These are phyloP conservation scores for Fomitopsis schrenkii DNA, from an alignment of 1,284 basidiomycete genomes.

Conservation along the genomic window DNA sequence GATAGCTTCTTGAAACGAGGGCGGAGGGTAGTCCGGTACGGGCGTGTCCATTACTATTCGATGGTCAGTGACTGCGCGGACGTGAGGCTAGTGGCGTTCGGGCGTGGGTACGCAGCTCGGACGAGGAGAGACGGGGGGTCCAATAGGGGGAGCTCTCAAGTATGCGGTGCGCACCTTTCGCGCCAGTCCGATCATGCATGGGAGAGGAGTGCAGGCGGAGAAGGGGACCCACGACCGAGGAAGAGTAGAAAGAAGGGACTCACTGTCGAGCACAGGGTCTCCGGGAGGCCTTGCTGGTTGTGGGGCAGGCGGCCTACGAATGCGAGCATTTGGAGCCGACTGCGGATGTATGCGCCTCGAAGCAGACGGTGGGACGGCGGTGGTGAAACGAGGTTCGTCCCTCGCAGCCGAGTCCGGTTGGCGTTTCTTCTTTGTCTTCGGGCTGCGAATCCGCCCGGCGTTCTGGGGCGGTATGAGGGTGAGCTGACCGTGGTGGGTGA, in stretches of 20 bases:
- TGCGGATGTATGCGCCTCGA: slow-evolving; percentile 24
- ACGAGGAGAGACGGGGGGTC: too few relatives aligned
- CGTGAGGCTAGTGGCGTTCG: background rate
- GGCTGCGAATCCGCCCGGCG: slow-evolving; percentile 43
- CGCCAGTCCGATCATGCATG: too few relatives aligned
- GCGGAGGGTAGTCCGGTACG: slow-evolving; percentile 55
- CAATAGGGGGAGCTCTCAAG: too few relatives aligned
- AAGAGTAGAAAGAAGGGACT: slow-evolving; percentile 2
- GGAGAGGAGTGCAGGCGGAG: background rate
- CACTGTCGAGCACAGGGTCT: slow-evolving; percentile 15
- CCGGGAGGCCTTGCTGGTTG: slow-evolving; percentile 4
- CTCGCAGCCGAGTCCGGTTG: slow-evolving; percentile 7
- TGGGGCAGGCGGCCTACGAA: slow-evolving; percentile 15
- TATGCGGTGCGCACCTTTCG: too few relatives aligned
- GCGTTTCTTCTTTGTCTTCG: slow-evolving; percentile 33
- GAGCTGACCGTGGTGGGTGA: slow-evolving; percentile 50
- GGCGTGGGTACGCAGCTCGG: too few relatives aligned
- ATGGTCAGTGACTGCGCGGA: background rate
- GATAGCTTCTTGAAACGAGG: slow-evolving; percentile 55
- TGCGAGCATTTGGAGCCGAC: slow-evolving; percentile 19
- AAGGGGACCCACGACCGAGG: background rate
- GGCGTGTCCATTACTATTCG: slow-evolving; percentile 17
- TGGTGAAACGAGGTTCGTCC: slow-evolving; percentile 33
- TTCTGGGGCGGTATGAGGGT: slow-evolving; percentile 49
- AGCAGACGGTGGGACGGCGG: slow-evolving; percentile 25